Conservation (phyloP, 495 filamentous ascomycete species). For the Cudoniella acicularis region DNA sequence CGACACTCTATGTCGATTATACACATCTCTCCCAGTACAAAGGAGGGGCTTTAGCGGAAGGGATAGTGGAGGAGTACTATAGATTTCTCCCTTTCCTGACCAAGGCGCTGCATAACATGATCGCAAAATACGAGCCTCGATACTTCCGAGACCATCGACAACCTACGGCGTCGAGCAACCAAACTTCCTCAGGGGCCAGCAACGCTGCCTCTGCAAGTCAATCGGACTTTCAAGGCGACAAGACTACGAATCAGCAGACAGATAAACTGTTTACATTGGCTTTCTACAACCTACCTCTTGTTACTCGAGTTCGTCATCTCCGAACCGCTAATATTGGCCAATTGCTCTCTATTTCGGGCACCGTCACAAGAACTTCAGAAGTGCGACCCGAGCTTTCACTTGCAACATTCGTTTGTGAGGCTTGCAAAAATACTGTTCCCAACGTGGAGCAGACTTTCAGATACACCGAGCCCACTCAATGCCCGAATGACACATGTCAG, state of each 20-base stretch:
- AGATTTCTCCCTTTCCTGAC: conserved; percentile 92
- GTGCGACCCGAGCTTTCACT: conserved; percentile 90
- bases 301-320: conserved; percentile 83
- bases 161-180: conserved; percentile 55
- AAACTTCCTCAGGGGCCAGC: conserved; percentile 66
- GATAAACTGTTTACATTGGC: conserved; percentile 94
- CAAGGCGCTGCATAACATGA: conserved; percentile 83
- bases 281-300: conserved; percentile 95
- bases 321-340: conserved; percentile 89
- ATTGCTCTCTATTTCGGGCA: conserved; percentile 91
- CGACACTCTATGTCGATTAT: conserved; percentile 96
- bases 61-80: conserved; percentile 88
- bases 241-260: conserved; percentile 89
- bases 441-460: conserved; percentile 97
- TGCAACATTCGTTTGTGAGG: conserved; percentile 89
- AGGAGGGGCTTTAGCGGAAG: conserved; percentile 72
- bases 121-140: conserved; percentile 88
- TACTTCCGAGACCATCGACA: conserved; percentile 91
- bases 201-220: conserved; percentile 60
- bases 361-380: conserved; percentile 93
- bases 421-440: conserved; percentile 71
- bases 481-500: conserved; percentile 84
- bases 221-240: conserved; percentile 57
- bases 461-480: conserved; percentile 95
- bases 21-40: conserved; percentile 71